Evolutionary conservation across 352 stramenopile species (phyloP).

Genomic region (Phytophthora capsici): DNA sequence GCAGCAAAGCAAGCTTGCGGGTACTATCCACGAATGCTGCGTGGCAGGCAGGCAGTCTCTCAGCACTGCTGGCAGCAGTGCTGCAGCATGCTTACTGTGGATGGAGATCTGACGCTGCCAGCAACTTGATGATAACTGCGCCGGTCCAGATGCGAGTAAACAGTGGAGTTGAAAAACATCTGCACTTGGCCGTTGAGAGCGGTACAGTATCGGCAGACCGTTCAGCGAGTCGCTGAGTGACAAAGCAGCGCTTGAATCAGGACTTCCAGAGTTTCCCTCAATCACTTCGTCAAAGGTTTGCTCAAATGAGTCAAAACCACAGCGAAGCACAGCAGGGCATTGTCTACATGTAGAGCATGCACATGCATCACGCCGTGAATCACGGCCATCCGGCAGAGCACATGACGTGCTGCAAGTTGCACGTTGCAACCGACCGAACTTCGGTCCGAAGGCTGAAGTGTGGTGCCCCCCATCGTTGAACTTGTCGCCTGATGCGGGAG

Average conservation of each 20-base stretch:
- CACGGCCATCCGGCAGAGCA: background rate
- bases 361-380: too few relatives aligned
- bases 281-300: too few relatives aligned
- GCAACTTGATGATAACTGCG: constrained; percentile 24
- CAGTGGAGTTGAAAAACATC: constrained; percentile 27
- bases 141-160: constrained; percentile 14
- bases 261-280: too few relatives aligned
- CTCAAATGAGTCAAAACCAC: too few relatives aligned
- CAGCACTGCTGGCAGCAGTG: background rate
- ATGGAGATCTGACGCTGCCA: background rate
- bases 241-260: too few relatives aligned
- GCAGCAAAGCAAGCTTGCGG: too few relatives aligned
- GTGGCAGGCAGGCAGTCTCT: too few relatives aligned
- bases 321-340: constrained; percentile 4
- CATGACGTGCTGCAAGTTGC: constrained; percentile 3
- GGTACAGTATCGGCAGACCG: background rate
- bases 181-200: constrained; percentile 12
- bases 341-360: too few relatives aligned
- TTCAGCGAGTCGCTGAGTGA: background rate
- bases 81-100: background rate
- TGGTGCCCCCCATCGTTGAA: constrained; percentile 38
- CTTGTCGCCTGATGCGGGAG: constrained; percentile 26
- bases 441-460: constrained; percentile 14
- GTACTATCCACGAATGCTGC: too few relatives aligned
- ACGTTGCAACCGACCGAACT: background rate